phyloP scores from a whole-genome alignment of 1,284 basidiomycete genomes.

The Entoloma clypeatum region DNA sequence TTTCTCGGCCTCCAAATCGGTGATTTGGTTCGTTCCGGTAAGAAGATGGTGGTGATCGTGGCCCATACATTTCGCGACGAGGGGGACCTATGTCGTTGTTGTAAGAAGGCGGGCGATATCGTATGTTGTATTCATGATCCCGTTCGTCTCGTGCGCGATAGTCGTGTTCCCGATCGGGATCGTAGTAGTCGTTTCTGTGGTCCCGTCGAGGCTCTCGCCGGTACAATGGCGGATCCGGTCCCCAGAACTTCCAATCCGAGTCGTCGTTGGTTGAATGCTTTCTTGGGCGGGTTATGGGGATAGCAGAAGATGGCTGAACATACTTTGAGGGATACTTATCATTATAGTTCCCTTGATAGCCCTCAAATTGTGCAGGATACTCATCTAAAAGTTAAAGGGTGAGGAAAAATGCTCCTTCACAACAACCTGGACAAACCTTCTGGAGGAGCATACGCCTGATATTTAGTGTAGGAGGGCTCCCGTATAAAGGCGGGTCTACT shows the following conservation, averaged over 20 bases:
- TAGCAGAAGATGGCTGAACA: slow-evolving; percentile 14
- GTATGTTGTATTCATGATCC: slow-evolving; percentile 11
- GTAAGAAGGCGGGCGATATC: slow-evolving; percentile 7
- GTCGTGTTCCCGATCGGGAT: slow-evolving; percentile 12
- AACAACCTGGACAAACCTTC: slow-evolving; percentile 14
- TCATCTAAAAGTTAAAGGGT: slow-evolving; percentile 5
- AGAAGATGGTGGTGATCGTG: slow-evolving; percentile 17
- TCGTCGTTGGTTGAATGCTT: slow-evolving; percentile 12
- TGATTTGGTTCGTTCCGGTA: slow-evolving; percentile 14
- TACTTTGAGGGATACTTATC: too few relatives aligned
- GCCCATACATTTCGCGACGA: slow-evolving; percentile 10
- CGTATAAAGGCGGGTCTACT: slow-evolving; percentile 11
- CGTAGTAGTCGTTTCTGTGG: slow-evolving; percentile 9
- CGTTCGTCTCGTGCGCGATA: slow-evolving; percentile 10
- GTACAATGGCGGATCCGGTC: slow-evolving; percentile 5
- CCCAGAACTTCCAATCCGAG: slow-evolving; percentile 18
- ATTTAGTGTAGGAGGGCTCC: slow-evolving; percentile 17
- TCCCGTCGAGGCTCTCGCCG: slow-evolving; percentile 15
- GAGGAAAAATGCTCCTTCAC: too few relatives aligned
- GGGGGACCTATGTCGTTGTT: slow-evolving; percentile 9
- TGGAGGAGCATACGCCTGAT: slow-evolving; percentile 3
- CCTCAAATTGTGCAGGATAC: slow-evolving; percentile 13
- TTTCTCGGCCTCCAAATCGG: slow-evolving; percentile 19
- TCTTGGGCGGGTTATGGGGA: slow-evolving; percentile 16
- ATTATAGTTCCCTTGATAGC: too few relatives aligned